Conservation (phyloP, 2,329 filamentous ascomycete genomes). For the Penicillium sp. region DNA sequence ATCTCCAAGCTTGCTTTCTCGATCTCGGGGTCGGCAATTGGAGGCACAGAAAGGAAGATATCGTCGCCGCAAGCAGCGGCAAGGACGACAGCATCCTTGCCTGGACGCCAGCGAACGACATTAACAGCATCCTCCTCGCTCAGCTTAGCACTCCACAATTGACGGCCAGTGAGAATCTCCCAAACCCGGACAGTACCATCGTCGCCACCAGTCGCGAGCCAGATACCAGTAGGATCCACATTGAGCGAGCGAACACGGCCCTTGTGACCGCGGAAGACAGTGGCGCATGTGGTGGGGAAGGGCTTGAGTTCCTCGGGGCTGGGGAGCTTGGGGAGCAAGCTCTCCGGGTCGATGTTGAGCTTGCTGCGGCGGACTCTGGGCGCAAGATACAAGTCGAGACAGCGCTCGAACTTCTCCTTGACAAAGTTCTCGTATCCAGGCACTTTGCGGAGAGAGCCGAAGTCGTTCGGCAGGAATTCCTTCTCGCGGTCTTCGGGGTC, state of each 20-base stretch:
- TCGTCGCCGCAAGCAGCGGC: constrained; percentile 84
- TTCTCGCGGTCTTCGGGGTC: constrained; percentile 91
- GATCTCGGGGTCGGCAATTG: constrained; percentile 70
- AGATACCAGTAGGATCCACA: constrained; percentile 83
- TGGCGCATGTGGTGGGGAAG: constrained; percentile 88
- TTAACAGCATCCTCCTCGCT: constrained; percentile 80
- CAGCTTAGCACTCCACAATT: constrained; percentile 82
- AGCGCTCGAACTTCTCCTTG: constrained; percentile 95
- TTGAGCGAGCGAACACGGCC: constrained; percentile 83
- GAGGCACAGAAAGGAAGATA: constrained; percentile 81
- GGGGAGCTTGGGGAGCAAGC: constrained; percentile 88
- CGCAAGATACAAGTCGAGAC: constrained; percentile 91
- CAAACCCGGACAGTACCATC: constrained; percentile 91
- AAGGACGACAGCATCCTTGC: constrained; percentile 77
- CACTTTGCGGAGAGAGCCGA: constrained; percentile 83
- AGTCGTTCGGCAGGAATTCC: constrained; percentile 82
- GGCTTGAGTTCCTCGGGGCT: constrained; percentile 91
- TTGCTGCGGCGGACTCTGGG: constrained; percentile 90
- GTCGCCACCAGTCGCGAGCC: constrained; percentile 88
- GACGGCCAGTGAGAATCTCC: constrained; percentile 82
- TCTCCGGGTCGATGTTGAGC: constrained; percentile 94
- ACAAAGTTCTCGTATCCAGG: constrained; percentile 89
- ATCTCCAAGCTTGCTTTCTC: constrained; percentile 76
- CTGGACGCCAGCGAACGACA: constrained; percentile 86
- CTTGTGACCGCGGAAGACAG: constrained; percentile 84